Evolutionary conservation across 1,284 basidiomycete genomes (phyloP).

Genomic region (Testicularia cyperi): DNA sequence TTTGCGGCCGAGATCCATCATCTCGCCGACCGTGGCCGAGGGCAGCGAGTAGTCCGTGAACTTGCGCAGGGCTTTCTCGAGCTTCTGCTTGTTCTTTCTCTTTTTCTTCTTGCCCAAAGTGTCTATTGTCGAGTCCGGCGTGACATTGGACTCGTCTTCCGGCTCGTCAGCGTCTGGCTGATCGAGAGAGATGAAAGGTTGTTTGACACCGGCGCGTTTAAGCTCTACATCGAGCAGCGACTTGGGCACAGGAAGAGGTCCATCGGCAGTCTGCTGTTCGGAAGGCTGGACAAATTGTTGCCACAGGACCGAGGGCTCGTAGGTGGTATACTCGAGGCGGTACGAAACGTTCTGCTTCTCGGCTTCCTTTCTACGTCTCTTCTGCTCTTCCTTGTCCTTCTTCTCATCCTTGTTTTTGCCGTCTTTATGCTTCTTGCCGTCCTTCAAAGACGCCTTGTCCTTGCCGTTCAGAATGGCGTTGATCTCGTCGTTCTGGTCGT

Average conservation of each 20-base stretch:
- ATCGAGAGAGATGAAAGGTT: slow-evolving; percentile 20
- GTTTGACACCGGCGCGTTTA: slow-evolving; percentile 60
- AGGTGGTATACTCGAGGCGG: slow-evolving; percentile 55
- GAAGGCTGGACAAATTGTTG: slow-evolving; percentile 12
- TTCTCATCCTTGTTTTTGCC: slow-evolving; percentile 6
- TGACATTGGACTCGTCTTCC: not conserved
- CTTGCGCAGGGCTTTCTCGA: slow-evolving; percentile 63
- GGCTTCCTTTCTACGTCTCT: slow-evolving; percentile 7
- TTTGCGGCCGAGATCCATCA: slow-evolving; percentile 71
- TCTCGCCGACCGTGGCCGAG: slow-evolving; percentile 76
- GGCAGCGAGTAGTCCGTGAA: slow-evolving; percentile 71
- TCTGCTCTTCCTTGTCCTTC: slow-evolving; percentile 5
- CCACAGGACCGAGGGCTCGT: slow-evolving; percentile 48
- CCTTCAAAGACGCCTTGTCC: not conserved
- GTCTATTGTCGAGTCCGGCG: no score
- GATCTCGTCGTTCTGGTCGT: slow-evolving; percentile 65
- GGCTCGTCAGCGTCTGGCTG: not conserved
- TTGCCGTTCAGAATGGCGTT: slow-evolving; percentile 20
- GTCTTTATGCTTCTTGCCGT: slow-evolving; percentile 2
- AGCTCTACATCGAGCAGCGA: slow-evolving; percentile 69
- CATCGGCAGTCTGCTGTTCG: not conserved
- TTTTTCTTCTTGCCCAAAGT: no score
- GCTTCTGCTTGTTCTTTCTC: slow-evolving; percentile 2
- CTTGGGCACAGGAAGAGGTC: slow-evolving; percentile 65
- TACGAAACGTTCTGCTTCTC: slow-evolving; percentile 31